Evolutionary conservation across 257 asterid genomes (phyloP).

Genomic region (Linaria vulgaris): DNA sequence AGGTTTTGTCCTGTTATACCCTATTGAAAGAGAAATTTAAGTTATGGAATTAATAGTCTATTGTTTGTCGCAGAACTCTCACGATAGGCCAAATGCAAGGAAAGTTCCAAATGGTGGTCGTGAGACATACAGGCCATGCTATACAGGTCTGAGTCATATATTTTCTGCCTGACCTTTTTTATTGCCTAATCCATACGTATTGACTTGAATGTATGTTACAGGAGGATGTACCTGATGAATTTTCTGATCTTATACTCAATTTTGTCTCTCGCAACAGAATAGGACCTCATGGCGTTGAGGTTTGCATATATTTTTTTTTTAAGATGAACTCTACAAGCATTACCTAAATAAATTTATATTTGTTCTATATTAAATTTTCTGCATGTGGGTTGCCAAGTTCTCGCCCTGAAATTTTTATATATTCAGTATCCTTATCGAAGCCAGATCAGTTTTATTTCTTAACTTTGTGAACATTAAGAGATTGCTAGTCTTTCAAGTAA

Average conservation of each 20-base stretch:
- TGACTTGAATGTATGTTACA: slow-evolving; percentile 33
- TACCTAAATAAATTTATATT: no score
- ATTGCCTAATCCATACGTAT: slow-evolving; percentile 10
- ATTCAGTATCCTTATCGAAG: not conserved
- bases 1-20: no score
- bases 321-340: not conserved
- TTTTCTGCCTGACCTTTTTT: slow-evolving; percentile 2
- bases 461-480: not conserved
- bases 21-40: no score
- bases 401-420: not conserved
- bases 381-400: not conserved
- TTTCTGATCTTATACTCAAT: slow-evolving; percentile 59
- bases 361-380: not conserved
- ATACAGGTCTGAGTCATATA: slow-evolving; percentile 63
- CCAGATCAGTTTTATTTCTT: not conserved
- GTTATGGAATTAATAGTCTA: no score
- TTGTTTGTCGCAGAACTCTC: slow-evolving; percentile 60
- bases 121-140: slow-evolving; percentile 94
- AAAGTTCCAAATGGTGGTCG: slow-evolving; percentile 93
- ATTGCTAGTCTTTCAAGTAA: not conserved
- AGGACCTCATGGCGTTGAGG: slow-evolving; percentile 84
- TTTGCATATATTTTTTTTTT: slow-evolving; percentile 31
- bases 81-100: slow-evolving; percentile 99
- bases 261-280: slow-evolving; percentile 80
- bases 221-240: slow-evolving; percentile 97